Evolutionary conservation across 108 stramenopile genomes (phyloP).

Genomic region (Fragilaria crotonensis): DNA sequence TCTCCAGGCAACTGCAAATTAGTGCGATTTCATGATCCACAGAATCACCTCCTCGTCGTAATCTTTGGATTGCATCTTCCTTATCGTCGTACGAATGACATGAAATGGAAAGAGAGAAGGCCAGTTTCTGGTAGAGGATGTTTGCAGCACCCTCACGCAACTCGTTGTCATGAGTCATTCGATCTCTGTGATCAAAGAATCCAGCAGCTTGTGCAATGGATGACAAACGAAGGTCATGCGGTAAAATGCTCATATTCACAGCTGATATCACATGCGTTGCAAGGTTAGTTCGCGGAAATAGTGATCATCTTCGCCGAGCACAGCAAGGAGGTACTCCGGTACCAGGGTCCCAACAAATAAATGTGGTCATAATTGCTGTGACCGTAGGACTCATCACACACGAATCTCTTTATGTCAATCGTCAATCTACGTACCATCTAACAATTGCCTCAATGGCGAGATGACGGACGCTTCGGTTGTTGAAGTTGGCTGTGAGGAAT

Average conservation of each 20-base stretch:
- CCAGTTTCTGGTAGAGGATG: slow-evolving; percentile 45
- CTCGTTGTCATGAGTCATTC: slow-evolving; percentile 35
- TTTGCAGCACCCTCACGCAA: slow-evolving; percentile 37
- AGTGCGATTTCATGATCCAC: slow-evolving; percentile 46
- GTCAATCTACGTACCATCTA: slow-evolving; percentile 22
- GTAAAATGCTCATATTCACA: slow-evolving; percentile 42
- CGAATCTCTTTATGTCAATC: too few species aligned
- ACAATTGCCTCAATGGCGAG: slow-evolving; percentile 31
- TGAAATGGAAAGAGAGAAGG: slow-evolving; percentile 15
- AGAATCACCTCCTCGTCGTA: background rate
- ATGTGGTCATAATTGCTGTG: too few species aligned
- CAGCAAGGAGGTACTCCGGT: too few species aligned
- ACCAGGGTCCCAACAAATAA: too few species aligned
- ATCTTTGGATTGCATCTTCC: slow-evolving; percentile 3
- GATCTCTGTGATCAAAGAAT: slow-evolving; percentile 47
- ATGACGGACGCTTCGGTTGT: slow-evolving; percentile 7
- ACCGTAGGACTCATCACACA: too few species aligned
- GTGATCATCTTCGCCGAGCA: too few species aligned
- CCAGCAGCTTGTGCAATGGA: slow-evolving; percentile 29
- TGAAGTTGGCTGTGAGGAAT: background rate
- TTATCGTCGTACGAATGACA: background rate
- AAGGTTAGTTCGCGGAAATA: too few species aligned
- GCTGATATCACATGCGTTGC: slow-evolving; percentile 2
- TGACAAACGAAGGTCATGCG: slow-evolving; percentile 29
- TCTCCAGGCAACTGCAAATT: slow-evolving; percentile 34